These are phyloP conservation scores for Microcyclospora tardicrescens DNA, from an alignment of 2,329 filamentous ascomycete species.

Conservation along the genomic window DNA sequence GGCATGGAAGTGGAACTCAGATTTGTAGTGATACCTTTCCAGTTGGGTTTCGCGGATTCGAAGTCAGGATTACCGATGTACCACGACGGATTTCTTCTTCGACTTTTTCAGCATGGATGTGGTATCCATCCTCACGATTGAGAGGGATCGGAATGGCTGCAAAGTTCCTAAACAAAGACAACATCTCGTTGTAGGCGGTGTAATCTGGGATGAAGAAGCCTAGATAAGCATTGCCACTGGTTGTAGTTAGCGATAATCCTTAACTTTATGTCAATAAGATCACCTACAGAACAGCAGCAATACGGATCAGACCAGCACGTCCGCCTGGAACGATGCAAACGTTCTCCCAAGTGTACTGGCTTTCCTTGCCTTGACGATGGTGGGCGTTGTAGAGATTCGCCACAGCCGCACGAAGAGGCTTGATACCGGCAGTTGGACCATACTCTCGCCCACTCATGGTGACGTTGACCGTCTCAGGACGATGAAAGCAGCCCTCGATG, in stretches of 20 bases:
- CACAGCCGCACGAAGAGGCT: constrained; percentile 75
- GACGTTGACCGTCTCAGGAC: constrained; percentile 67
- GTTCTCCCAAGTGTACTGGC: constrained; percentile 94
- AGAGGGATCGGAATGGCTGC: constrained; percentile 78
- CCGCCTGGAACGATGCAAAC: constrained; percentile 93
- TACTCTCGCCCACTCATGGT: constrained; percentile 74
- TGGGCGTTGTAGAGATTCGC: constrained; percentile 87
- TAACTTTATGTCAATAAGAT: too few species aligned
- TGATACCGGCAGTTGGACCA: constrained; percentile 84
- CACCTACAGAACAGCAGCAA: constrained; percentile 63
- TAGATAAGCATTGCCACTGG: constrained; percentile 57
- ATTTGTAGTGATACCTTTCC: constrained; percentile 39
- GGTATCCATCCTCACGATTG: constrained; percentile 73
- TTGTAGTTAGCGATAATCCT: too few species aligned
- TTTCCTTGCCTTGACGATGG: constrained; percentile 74
- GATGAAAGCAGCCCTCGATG: constrained; percentile 76
- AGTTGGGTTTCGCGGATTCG: constrained; percentile 89
- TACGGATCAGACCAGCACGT: constrained; percentile 81
- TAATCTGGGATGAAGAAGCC: constrained; percentile 72
- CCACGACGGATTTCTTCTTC: constrained; percentile 44
- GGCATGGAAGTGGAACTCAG: too few species aligned
- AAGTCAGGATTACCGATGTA: constrained; percentile 70
- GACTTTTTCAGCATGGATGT: constrained; percentile 87
- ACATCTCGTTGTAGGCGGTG: constrained; percentile 95
- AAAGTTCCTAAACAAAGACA: constrained; percentile 89